Evolutionary conservation across 169 alveolate genomes (phyloP), one percentile per base, ranked within the genome.

Genomic region (Plasmodium reichenowi): DNA sequence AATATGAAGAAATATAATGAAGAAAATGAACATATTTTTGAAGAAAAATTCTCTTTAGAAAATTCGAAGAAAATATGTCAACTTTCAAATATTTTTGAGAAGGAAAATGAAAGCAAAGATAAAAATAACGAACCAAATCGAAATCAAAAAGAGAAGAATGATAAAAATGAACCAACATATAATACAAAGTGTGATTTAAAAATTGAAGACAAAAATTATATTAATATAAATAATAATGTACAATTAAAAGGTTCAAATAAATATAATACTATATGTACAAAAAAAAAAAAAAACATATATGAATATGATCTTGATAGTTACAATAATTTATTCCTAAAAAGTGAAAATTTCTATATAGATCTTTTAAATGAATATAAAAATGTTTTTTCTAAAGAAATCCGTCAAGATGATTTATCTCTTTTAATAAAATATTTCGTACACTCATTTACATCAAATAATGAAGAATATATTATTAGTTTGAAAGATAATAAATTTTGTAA

Each of bases 401-500:
- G 52, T 17, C 60, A 54, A 38, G 43, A 72, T 86, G n/a, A 3
- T 24, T 45, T 17, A 17, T 38, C 47, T n/a, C 45, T 58, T n/a
- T 63, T 86, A 32, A 72, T 86, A 43, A 59, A 72, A 58, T 86
- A 86, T 59, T 86, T 86, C 72, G 29, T 72, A 56, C 48, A 62
- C 60, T 86, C 92, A 32, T 62, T 86, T 10, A 47, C 88, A 32
- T 52, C 9, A 13, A 71, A 71, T 64, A 8, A 63, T 26, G 87
- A 86, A 13, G 92, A 86, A 66, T 86, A 86, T 63, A 59, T 62
- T 12, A 20, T 86, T 52, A 54, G 63, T 86, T 86, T 86, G 38
- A 32, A 67, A n/a, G 92, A 86, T 71, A 86, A 86, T 66, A 86
- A 86, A 60, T 86, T 45, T 20, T 86, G 92, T 56, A 86, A 72